Evolutionary conservation across 129 eudicot genomes (phyloP).

Genomic region (Centaurea solstitialis): DNA sequence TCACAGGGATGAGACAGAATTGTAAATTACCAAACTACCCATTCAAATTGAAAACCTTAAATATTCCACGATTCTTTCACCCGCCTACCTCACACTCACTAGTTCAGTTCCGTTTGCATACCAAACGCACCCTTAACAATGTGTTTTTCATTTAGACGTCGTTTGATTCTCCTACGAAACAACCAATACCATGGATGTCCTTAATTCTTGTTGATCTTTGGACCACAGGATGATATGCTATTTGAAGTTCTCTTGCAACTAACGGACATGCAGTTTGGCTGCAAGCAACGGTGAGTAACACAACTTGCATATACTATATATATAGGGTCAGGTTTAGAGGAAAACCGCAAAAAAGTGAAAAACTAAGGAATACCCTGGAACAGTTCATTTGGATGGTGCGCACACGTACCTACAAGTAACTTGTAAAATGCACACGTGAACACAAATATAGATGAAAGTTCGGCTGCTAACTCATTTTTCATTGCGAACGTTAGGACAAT

Average conservation of each 20-base stretch:
- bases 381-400: no score
- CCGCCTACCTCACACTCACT: not conserved
- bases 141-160: not conserved
- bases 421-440: no score
- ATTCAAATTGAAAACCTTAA: no score
- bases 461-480: no score
- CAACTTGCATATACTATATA: no score
- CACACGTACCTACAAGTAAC: no score
- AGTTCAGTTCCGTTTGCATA: not conserved
- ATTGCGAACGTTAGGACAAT: no score
- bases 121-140: not conserved
- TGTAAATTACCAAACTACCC: not conserved
- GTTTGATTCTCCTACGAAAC: not conserved
- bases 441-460: no score
- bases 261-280: slow-evolving; percentile 36
- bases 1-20: not conserved
- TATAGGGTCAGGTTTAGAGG: no score
- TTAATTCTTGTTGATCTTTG: not conserved
- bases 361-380: no score
- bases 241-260: slow-evolving; percentile 81
- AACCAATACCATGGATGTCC: not conserved
- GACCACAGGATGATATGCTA: slow-evolving; percentile 75
- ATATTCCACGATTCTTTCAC: not conserved
- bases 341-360: no score
- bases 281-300: slow-evolving; percentile 48